Evolutionary conservation across 2,329 filamentous ascomycete genomes (phyloP).

Genomic region (Polychaeton citri): DNA sequence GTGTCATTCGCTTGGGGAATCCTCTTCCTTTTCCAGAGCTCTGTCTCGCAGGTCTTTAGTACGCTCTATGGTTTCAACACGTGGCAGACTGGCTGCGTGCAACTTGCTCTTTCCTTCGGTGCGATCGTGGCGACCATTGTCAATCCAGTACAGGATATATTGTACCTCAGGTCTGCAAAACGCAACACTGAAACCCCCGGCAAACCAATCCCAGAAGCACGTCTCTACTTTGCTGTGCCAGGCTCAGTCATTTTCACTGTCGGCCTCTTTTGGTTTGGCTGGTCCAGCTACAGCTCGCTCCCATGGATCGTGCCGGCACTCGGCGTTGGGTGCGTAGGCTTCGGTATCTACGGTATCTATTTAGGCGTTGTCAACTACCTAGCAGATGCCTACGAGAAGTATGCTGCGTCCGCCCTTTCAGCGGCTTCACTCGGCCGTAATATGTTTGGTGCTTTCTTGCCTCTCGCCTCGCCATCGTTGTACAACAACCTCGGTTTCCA

Average conservation of each 20-base stretch:
- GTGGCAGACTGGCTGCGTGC: constrained; percentile 27
- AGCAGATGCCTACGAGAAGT: constrained; percentile 34
- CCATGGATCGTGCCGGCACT: constrained; percentile 37
- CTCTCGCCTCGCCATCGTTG: constrained; percentile 30
- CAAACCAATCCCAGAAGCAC: constrained; percentile 25
- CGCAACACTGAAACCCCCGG: constrained; percentile 16
- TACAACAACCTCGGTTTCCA: constrained; percentile 31
- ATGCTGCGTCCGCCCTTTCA: constrained; percentile 32
- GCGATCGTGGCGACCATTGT: constrained; percentile 26
- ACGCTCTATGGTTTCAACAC: constrained; percentile 22
- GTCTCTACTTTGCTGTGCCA: constrained; percentile 27
- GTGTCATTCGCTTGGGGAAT: constrained; percentile 30
- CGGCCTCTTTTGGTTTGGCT: constrained; percentile 35
- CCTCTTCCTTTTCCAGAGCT: constrained; percentile 33
- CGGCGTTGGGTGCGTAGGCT: constrained; percentile 35
- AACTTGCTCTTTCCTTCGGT: constrained; percentile 27
- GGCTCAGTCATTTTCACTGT: constrained; percentile 30
- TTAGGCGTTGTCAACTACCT: constrained; percentile 31
- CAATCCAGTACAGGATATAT: constrained; percentile 23
- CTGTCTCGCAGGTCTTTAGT: constrained; percentile 26
- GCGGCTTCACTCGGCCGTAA: constrained; percentile 34
- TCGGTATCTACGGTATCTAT: constrained; percentile 38
- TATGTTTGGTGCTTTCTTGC: constrained; percentile 31
- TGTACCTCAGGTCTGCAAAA: constrained; percentile 23
- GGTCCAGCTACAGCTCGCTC: constrained; percentile 31